phyloP scores from a whole-genome alignment of 2,329 filamentous ascomycete species.

The Cladosporium sp. region DNA sequence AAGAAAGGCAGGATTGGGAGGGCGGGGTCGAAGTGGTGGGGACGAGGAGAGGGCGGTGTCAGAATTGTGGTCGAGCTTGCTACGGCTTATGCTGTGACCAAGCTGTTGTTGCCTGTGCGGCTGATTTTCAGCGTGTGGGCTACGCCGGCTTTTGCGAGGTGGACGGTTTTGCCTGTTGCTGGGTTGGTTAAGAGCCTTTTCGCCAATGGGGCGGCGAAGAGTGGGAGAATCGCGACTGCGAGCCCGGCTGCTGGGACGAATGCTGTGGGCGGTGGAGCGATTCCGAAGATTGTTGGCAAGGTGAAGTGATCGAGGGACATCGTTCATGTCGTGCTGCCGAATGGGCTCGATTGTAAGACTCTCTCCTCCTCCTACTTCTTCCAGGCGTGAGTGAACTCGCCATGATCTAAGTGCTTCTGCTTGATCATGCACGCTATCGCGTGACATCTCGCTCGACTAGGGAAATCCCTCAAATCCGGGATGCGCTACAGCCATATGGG shows the following conservation, averaged over 20 bases:
- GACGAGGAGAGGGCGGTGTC: slow-evolving; percentile 43
- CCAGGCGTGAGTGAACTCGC: no score
- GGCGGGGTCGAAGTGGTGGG: slow-evolving; percentile 33
- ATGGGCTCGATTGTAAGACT: not conserved
- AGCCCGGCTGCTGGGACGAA: slow-evolving; percentile 31
- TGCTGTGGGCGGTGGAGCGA: slow-evolving; percentile 30
- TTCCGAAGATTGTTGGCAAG: slow-evolving; percentile 21
- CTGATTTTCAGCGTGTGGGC: slow-evolving; percentile 78
- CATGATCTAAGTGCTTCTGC: no score
- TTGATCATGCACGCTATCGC: no score
- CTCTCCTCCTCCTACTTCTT: not conserved
- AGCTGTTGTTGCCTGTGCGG: slow-evolving; percentile 73
- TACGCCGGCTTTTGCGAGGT: slow-evolving; percentile 85
- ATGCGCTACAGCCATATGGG: no score
- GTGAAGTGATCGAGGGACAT: slow-evolving; percentile 1
- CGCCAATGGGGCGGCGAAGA: slow-evolving; percentile 40
- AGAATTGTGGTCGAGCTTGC: slow-evolving; percentile 64
- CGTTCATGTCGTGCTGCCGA: no score
- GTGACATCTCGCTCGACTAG: no score
- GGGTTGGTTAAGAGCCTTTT: slow-evolving; percentile 52
- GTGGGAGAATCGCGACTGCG: slow-evolving; percentile 34
- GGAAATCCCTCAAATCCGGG: no score
- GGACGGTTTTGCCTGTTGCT: slow-evolving; percentile 51
- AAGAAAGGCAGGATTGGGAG: slow-evolving; percentile 19
- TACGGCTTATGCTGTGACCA: slow-evolving; percentile 86